These are phyloP conservation scores for Penicillium sp. DNA, from an alignment of 2,329 filamentous ascomycete genomes.

Conservation along the genomic window DNA sequence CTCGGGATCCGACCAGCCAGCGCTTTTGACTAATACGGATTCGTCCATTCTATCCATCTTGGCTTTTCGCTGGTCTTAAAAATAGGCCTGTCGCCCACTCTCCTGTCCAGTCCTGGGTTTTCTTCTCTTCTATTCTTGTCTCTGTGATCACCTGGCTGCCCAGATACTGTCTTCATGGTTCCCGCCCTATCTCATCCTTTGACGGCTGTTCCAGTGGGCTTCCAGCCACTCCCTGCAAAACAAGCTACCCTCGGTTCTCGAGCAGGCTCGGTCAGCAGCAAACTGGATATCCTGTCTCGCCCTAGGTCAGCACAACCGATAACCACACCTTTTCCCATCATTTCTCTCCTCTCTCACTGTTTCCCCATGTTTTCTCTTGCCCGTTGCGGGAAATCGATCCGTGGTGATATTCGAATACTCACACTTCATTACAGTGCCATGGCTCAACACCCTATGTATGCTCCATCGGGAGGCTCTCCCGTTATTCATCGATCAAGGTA, in stretches of 20 bases:
- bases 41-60: neutral
- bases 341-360: neutral
- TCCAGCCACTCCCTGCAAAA: conserved; percentile 33
- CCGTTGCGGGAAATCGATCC: neutral
- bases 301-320: conserved; percentile 36
- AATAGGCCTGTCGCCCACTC: neutral
- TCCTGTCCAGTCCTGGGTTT: neutral
- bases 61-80: neutral
- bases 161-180: conserved; percentile 31
- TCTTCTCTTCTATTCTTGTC: neutral
- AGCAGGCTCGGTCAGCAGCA: conserved; percentile 32
- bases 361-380: neutral
- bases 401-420: conserved; percentile 22
- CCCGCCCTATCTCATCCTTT: conserved; percentile 29
- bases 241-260: conserved; percentile 32
- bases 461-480: conserved; percentile 28
- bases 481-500: conserved; percentile 44
- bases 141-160: conserved; percentile 7
- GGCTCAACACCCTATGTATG: conserved; percentile 35
- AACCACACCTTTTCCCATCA: conserved; percentile 6
- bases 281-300: conserved; percentile 36
- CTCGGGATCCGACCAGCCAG: conserved; percentile 11
- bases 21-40: conserved; percentile 8
- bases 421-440: conserved; percentile 29
- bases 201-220: conserved; percentile 33